phyloP scores from a whole-genome alignment of 208 protist species.

The Herpetomonas muscarum region DNA sequence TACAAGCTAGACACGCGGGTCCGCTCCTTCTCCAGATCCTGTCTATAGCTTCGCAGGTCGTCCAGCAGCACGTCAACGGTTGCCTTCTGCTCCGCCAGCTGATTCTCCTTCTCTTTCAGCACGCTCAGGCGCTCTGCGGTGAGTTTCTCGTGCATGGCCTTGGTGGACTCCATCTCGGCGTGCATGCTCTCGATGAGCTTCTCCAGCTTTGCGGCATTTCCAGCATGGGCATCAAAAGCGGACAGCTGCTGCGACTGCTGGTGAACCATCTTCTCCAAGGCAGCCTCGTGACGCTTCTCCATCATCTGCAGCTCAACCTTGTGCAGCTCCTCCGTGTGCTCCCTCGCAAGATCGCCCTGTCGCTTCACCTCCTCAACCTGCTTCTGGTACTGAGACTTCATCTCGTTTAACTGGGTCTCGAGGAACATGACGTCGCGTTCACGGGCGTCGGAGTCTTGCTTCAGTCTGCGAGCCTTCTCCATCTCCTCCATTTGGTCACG shows the following conservation, averaged over 20 bases:
- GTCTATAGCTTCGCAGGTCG: conserved; percentile 48
- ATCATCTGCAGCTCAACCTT: conserved; percentile 53
- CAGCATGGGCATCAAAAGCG: conserved; percentile 19
- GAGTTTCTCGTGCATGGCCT: conserved; percentile 63
- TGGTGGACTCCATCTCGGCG: conserved; percentile 59
- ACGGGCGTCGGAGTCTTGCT: conserved; percentile 44
- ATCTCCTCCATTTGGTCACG: conserved; percentile 59
- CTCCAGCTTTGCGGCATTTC: conserved; percentile 31
- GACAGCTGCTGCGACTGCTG: conserved; percentile 58
- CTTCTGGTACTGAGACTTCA: conserved; percentile 48
- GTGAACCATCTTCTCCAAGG: conserved; percentile 42
- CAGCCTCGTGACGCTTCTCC: conserved; percentile 65
- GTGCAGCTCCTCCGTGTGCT: conserved; percentile 67
- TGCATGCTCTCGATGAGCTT: conserved; percentile 56
- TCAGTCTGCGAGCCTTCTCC: conserved; percentile 65
- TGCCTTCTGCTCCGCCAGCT: conserved; percentile 53
- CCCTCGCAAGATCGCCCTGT: conserved; percentile 59
- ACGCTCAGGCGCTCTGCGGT: conserved; percentile 51
- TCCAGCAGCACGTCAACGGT: conserved; percentile 55
- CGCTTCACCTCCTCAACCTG: conserved; percentile 73
- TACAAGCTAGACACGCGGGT: conserved; percentile 51
- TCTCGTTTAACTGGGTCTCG: conserved; percentile 63
- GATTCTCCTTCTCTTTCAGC: conserved; percentile 46
- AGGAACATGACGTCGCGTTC: conserved; percentile 57
- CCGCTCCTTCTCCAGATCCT: conserved; percentile 69